Base-by-base conservation (phyloP, 495 filamentous ascomycete species). In the Aspergillus baeticus region DNA sequence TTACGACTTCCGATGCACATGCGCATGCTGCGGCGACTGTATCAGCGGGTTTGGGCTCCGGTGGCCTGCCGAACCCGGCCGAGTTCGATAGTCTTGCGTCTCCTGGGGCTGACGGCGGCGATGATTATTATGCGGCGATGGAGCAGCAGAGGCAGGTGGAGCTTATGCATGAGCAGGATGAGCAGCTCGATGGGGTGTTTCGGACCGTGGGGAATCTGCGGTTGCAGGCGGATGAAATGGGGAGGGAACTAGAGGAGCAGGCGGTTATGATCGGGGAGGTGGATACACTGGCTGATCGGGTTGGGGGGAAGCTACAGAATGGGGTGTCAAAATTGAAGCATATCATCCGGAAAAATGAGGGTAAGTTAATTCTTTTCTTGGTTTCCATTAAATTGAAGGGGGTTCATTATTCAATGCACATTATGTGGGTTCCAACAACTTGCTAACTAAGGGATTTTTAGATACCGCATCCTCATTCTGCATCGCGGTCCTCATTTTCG, bases 101-200 rank as follows among this genome's bases (percentile, higher is more conserved):
- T 7, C 62, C 72, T 63, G 67, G 39, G 55, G 74, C 39, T 57
- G 74, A 57, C 70, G 72, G 54, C 15, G 62, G 65, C 5, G 83
- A 86, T 63, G 89, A 93, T 68, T 79, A 81, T 38, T 88, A 90
- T 71, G 86, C 84, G n/a, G 86, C 85, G 48, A 92, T 94, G 67
- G 95, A 98, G 79, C 88, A 96, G 67, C 86, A 96, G 72, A 81
- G 94, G 63, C 94, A 98, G 74, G 57, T 86, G 64, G 84, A 91
- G 76, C 86, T 98, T 69, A 92, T 98, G 88, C 84, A 87, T 64
- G 93, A 96, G 70, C 94, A 98, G 75, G 95, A 98, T 68, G 78
- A 94, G 77, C 86, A 91, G 59, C 77, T 98, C 6, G 93, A 97
- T 70, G 89, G 89, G 3, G 95, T 98, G 38, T 96, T 90, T 65